Conservation (phyloP, 352 stramenopile species). For the Globisporangium middletonii region DNA sequence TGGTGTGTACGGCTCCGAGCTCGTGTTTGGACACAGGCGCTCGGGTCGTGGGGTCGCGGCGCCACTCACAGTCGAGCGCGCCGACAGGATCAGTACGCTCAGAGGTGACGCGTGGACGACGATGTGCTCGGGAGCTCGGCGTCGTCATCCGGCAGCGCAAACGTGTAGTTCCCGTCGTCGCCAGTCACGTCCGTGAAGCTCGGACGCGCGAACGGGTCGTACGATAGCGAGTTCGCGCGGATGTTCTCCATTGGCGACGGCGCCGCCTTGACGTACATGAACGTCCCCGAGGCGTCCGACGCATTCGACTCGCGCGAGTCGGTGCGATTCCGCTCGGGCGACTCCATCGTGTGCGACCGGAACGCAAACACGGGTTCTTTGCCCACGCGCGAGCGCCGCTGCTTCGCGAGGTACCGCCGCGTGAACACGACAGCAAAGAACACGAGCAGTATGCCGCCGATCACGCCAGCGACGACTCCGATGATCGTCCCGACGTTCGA, state of each 20-base stretch:
- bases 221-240: constrained; percentile 41
- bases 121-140: background rate
- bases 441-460: constrained; percentile 22
- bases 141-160: constrained; percentile 24
- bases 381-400: background rate
- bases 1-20: no score
- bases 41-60: no score
- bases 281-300: constrained; percentile 39
- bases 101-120: background rate
- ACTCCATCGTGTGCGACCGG: constrained; percentile 25
- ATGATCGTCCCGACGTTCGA: constrained; percentile 24
- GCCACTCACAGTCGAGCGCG: no score
- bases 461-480: constrained; percentile 25
- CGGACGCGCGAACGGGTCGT: constrained; percentile 34
- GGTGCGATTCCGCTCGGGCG: constrained; percentile 25
- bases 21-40: no score
- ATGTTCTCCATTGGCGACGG: constrained; percentile 27
- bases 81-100: constrained; percentile 5
- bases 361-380: constrained; percentile 42
- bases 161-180: constrained; percentile 27
- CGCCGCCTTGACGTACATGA: constrained; percentile 47
- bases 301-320: constrained; percentile 27
- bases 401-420: constrained; percentile 15
- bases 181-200: constrained; percentile 26
- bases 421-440: constrained; percentile 20